Conservation (phyloP, 805 yeast species). For the Zygosaccharomyces pseudorouxii region DNA sequence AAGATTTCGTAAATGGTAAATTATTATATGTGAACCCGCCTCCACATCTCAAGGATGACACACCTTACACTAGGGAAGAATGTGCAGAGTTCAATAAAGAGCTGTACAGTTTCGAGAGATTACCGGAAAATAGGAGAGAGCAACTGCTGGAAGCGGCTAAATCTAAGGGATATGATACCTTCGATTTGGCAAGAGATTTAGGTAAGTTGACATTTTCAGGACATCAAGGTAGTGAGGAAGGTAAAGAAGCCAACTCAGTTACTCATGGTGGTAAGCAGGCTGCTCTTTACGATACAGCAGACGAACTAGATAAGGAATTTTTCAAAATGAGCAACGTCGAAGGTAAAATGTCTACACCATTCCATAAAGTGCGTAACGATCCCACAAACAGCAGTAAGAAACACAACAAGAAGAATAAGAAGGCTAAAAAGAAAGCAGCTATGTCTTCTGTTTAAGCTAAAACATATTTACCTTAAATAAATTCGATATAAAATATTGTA, state of each 20-base stretch:
- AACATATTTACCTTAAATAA: background rate
- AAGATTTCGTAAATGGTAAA: slow-evolving; percentile 93
- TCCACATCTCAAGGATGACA: slow-evolving; percentile 59
- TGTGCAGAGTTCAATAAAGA: slow-evolving; percentile 65
- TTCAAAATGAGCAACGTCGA: slow-evolving; percentile 62
- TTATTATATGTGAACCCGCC: slow-evolving; percentile 84
- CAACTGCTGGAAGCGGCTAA: slow-evolving; percentile 65
- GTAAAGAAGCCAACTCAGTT: slow-evolving; percentile 44
- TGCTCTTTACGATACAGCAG: slow-evolving; percentile 70
- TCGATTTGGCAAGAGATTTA: slow-evolving; percentile 67
- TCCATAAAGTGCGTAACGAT: slow-evolving; percentile 49
- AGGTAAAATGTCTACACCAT: slow-evolving; percentile 66
- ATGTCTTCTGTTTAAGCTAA: slow-evolving; percentile 16
- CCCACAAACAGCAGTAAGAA: slow-evolving; percentile 42
- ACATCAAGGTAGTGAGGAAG: slow-evolving; percentile 55
- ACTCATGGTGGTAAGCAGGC: slow-evolving; percentile 82
- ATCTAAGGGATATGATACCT: slow-evolving; percentile 49
- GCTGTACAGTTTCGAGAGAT: slow-evolving; percentile 57
- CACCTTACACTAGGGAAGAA: slow-evolving; percentile 48
- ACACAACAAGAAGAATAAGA: slow-evolving; percentile 75
- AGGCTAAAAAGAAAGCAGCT: slow-evolving; percentile 45
- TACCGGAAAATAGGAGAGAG: slow-evolving; percentile 68
- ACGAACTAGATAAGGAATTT: slow-evolving; percentile 80
- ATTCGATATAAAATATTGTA: background rate
- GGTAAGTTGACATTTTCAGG: slow-evolving; percentile 71